A percentile compares a stretch with the other conserved stretches of the same genome.
These are phyloP conservation scores for Aspergillus ellipticus DNA, from an alignment of 495 filamentous ascomycete species.

Conservation along the genomic window DNA sequence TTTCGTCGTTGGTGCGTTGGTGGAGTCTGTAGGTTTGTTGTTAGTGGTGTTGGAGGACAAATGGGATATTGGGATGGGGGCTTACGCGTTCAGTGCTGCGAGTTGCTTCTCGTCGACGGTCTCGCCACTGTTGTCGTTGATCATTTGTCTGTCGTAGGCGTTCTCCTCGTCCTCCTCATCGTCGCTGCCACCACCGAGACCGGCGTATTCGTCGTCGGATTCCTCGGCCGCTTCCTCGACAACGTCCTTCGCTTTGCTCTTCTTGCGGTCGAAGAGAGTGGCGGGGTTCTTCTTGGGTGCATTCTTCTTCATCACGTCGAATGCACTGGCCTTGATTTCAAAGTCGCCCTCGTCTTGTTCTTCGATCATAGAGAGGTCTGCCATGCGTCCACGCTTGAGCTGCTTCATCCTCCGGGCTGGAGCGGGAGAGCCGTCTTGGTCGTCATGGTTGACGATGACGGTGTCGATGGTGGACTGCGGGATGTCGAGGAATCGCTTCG, in stretches of 20 bases:
- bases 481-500: constrained; percentile 56
- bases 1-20: constrained; percentile 55
- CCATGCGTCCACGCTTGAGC: constrained; percentile 43
- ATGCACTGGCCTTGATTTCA: constrained; percentile 54
- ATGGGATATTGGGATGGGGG: constrained; percentile 12
- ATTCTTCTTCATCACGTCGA: constrained; percentile 74
- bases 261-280: constrained; percentile 71
- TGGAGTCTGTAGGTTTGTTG: constrained; percentile 34
- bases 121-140: constrained; percentile 84
- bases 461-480: constrained; percentile 72
- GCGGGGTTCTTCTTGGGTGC: constrained; percentile 53
- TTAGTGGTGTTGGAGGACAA: constrained; percentile 7
- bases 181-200: constrained; percentile 83
- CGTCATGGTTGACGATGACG: constrained; percentile 52
- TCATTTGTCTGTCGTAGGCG: constrained; percentile 67
- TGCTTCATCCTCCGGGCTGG: constrained; percentile 58
- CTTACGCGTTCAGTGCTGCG: constrained; percentile 86
- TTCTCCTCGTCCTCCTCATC: constrained; percentile 77
- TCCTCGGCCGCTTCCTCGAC: constrained; percentile 93
- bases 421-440: constrained; percentile 57
- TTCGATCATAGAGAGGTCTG: constrained; percentile 36
- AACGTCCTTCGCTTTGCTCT: constrained; percentile 82
- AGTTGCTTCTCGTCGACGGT: constrained; percentile 72
- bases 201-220: constrained; percentile 97
- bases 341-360: constrained; percentile 41